These are phyloP conservation scores for Colletotrichum aenigma DNA, from an alignment of 2,329 filamentous ascomycete species.

Conservation along the genomic window DNA sequence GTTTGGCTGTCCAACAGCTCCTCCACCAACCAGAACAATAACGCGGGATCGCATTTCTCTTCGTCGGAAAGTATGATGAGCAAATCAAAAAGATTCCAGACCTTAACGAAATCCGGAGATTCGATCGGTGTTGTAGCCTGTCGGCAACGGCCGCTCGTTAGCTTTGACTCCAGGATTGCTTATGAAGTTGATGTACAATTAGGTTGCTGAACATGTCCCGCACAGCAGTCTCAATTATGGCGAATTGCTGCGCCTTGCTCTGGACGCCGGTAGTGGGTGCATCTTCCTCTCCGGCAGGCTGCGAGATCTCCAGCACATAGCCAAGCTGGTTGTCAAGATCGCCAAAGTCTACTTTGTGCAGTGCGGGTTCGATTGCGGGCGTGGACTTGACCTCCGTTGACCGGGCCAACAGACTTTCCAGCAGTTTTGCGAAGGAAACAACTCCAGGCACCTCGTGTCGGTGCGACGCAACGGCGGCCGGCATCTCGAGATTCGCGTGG, in stretches of 20 bases:
- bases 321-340: slow-evolving; percentile 51
- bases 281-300: slow-evolving; percentile 26
- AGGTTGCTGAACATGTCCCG: slow-evolving; percentile 80
- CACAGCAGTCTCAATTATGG: slow-evolving; percentile 82
- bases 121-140: slow-evolving; percentile 79
- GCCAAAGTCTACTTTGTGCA: slow-evolving; percentile 71
- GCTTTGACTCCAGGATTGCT: neutral
- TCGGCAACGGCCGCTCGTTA: neutral
- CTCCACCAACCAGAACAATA: slow-evolving; percentile 90
- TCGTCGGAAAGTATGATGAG: slow-evolving; percentile 87
- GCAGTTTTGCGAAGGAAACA: slow-evolving; percentile 54
- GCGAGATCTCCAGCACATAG: slow-evolving; percentile 30
- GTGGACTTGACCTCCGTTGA: slow-evolving; percentile 64
- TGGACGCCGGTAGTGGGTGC: slow-evolving; percentile 39
- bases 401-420: slow-evolving; percentile 62
- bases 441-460: slow-evolving; percentile 59
- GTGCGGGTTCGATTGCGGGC: slow-evolving; percentile 71
- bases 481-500: slow-evolving; percentile 45
- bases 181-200: slow-evolving; percentile 61
- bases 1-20: slow-evolving; percentile 96
- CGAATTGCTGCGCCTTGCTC: slow-evolving; percentile 58
- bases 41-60: slow-evolving; percentile 75
- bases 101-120: slow-evolving; percentile 75
- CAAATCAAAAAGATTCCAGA: slow-evolving; percentile 95
- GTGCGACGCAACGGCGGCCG: slow-evolving; percentile 43